Conservation (phyloP, 495 filamentous ascomycete genomes). For the Talaromyces nanjingensis region DNA sequence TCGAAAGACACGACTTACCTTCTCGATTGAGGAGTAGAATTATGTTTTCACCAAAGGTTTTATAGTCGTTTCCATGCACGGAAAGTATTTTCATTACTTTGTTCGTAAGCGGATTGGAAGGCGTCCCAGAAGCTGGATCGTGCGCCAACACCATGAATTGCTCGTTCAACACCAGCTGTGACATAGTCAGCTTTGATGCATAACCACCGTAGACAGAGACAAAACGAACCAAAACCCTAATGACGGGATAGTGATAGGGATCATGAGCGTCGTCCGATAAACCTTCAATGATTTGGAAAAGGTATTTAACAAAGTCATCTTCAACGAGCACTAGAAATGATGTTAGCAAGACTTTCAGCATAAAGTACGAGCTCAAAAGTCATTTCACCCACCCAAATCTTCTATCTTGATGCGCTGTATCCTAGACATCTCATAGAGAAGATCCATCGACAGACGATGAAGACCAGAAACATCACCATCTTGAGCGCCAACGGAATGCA, state of each 20-base stretch:
- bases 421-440: conserved; percentile 95
- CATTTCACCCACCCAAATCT: conserved; percentile 57
- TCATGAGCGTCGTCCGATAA: conserved; percentile 85
- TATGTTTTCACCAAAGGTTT: conserved; percentile 96
- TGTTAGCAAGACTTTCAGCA: neutral
- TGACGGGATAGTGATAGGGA: conserved; percentile 93
- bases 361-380: neutral
- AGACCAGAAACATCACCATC: conserved; percentile 57
- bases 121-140: conserved; percentile 37
- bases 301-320: conserved; percentile 74
- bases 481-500: conserved; percentile 57
- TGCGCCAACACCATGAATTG: conserved; percentile 85
- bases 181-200: neutral
- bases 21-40: conserved; percentile 94
- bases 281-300: conserved; percentile 84
- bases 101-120: conserved; percentile 64
- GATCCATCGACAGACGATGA: conserved; percentile 75
- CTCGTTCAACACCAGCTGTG: conserved; percentile 89
- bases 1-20: conserved; percentile 36
- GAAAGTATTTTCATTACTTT: conserved; percentile 86
- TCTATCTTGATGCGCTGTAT: conserved; percentile 74
- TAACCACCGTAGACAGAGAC: neutral
- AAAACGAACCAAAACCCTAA: conserved; percentile 72
- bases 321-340: conserved; percentile 52
- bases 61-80: conserved; percentile 68